These are phyloP conservation scores for Cladosporium sp. DNA, from an alignment of 2,329 filamentous ascomycete genomes.

Conservation along the genomic window DNA sequence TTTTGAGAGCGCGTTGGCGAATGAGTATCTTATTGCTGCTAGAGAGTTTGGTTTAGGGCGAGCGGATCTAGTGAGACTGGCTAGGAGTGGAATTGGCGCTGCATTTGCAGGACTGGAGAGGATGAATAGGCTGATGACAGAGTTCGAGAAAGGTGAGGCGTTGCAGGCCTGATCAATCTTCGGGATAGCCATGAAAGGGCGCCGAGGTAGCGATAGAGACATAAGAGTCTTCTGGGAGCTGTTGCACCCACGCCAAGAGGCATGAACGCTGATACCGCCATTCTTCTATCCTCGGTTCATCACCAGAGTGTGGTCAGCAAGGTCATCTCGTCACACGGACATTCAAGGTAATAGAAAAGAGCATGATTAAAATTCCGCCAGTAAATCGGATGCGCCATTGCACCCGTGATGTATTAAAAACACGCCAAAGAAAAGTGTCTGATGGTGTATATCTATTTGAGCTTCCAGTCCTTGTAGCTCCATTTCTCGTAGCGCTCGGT, in stretches of 20 bases:
- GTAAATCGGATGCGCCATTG: background rate
- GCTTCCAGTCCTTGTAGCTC: constrained; percentile 89
- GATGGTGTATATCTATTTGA: constrained; percentile 33
- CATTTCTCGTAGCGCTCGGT: constrained; percentile 89
- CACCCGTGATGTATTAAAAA: background rate
- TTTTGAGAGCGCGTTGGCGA: constrained; percentile 70
- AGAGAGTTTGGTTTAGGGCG: constrained; percentile 61
- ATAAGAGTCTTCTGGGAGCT: too few species aligned
- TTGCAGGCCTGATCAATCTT: background rate
- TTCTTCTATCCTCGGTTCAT: too few species aligned
- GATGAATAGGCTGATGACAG: constrained; percentile 48
- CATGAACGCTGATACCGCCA: too few species aligned
- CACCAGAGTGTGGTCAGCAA: too few species aligned
- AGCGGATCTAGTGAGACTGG: constrained; percentile 50
- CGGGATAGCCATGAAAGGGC: too few species aligned
- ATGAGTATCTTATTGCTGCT: constrained; percentile 71
- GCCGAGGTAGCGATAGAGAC: too few species aligned
- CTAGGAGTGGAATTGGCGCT: constrained; percentile 56
- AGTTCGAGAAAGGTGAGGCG: constrained; percentile 12
- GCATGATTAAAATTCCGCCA: background rate
- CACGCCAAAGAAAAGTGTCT: background rate
- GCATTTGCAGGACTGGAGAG: constrained; percentile 66
- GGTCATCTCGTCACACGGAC: background rate
- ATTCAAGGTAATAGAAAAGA: too few species aligned
- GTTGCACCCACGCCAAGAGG: too few species aligned